Percentiles rank a stretch among this genome's conserved stretches.
Evolutionary conservation across 148 eudicot genomes (phyloP).

Genomic region (Fagopyrum esculentum): DNA sequence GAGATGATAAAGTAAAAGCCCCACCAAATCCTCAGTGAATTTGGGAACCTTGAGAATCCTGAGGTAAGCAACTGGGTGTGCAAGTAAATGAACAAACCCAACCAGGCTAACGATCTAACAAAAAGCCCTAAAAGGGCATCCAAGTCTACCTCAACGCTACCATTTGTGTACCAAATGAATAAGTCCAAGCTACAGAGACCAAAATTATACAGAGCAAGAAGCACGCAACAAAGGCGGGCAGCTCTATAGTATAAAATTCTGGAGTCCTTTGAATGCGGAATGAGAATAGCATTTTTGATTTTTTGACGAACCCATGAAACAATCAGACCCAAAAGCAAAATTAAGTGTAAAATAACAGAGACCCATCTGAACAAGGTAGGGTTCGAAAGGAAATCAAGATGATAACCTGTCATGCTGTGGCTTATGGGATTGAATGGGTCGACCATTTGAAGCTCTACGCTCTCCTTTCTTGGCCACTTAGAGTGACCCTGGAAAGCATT

Average conservation of each 20-base stretch:
- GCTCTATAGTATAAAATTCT: conserved; percentile 24
- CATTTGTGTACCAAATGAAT: conserved; percentile 39
- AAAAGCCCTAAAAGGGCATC: conserved; percentile 30
- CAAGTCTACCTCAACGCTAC: conserved; percentile 40
- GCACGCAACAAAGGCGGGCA: conserved; percentile 27
- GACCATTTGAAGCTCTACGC: neutral
- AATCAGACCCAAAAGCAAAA: conserved; percentile 26
- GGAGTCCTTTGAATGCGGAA: conserved; percentile 16
- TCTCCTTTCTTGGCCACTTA: neutral
- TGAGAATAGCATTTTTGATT: conserved; percentile 3
- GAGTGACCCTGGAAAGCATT: neutral
- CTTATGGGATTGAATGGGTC: neutral
- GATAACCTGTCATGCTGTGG: neutral
- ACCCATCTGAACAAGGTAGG: conserved; percentile 20
- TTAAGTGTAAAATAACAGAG: conserved; percentile 27
- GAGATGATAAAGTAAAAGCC: conserved; percentile 44
- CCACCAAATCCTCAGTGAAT: conserved; percentile 64
- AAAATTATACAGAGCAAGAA: conserved; percentile 31
- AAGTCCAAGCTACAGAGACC: conserved; percentile 30
- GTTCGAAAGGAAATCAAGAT: conserved; percentile 15
- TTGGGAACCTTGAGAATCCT: conserved; percentile 28
- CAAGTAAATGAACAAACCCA: conserved; percentile 36
- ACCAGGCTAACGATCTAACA: conserved; percentile 33
- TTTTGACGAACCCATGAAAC: conserved; percentile 33
- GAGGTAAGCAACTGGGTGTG: conserved; percentile 25